Base-by-base conservation (phyloP, 805 yeast species). In the Metschnikowia colocasiae region DNA sequence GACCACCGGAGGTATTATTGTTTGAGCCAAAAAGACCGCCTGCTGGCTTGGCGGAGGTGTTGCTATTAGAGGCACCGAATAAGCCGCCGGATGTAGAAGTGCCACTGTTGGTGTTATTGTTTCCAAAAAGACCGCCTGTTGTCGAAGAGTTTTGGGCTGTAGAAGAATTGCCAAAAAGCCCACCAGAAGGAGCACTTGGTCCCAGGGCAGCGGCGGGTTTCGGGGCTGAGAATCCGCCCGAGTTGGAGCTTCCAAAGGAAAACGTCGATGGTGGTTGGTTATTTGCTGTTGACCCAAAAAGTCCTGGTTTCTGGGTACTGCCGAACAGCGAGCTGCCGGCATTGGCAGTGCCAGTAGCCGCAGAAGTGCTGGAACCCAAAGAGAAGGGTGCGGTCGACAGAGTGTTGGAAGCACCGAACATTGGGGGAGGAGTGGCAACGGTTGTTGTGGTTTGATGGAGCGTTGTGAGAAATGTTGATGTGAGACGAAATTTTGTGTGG, bases 61-160 rank as follows among this genome's bases (percentile, higher is more conserved):
- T 39, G 4, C 16, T 26, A 12, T 31, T 40, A 10, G 38, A 7
- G 18, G 44, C 37, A 6, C 68, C 69, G 55, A 62, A 63, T 42
- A 62, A 46, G 15, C 66, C 63, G 31, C 78, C 78, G 7, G 57
- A 61, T 15, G 65, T 48, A 5, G 34, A 45, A 48, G 53, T 57
- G 40, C 45, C 54, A 43, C 55, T 60, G 38, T 59, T 48, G 45
- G 48, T 43, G 50, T 20, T 39, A 50, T 37, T 43, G 51, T 31
- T 53, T 12, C 65, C 65, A 47, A 62, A 62, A 16, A 61, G 52
- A n/a, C 66, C 66, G 4, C 52, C 60, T 4, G 15, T 22, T 16
- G 32, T n/a, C 16, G 27, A 25, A 12, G 31, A 31, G 29, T 16
- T 40, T 27, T 19, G 45, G 13, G 22, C 38, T 29, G 23, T 40